Conservation (phyloP, 257 asterid species). For the Cruciata laevipes region DNA sequence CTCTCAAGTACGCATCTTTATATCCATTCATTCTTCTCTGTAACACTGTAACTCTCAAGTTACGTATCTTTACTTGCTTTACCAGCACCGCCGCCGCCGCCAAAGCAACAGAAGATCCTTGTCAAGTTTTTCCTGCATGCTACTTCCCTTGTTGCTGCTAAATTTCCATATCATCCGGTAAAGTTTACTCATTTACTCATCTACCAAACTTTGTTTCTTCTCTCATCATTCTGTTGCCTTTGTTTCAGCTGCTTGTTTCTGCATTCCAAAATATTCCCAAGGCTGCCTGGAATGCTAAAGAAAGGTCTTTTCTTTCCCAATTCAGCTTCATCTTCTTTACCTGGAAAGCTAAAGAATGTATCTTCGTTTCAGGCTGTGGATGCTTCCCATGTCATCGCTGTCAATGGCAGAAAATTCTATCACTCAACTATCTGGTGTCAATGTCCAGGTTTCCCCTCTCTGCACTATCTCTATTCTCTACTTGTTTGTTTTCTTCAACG, state of each 20-base stretch:
- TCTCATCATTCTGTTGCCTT: conserved; percentile 3
- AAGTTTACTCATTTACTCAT: background rate
- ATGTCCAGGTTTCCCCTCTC: conserved; percentile 31
- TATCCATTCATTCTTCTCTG: background rate
- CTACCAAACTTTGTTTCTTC: too few relatives aligned
- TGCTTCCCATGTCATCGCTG: conserved; percentile 70
- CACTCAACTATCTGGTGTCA: conserved; percentile 40
- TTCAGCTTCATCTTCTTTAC: too few relatives aligned
- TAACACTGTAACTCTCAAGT: too few relatives aligned
- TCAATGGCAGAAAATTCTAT: conserved; percentile 62
- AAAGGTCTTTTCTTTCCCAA: conserved; percentile 42
- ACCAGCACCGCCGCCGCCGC: conserved; percentile 8
- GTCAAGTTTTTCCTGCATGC: conserved; percentile 71
- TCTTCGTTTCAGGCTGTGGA: conserved; percentile 56
- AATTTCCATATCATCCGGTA: conserved; percentile 66
- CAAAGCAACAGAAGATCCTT: conserved; percentile 41
- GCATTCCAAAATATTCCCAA: conserved; percentile 65
- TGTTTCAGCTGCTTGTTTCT: conserved; percentile 49
- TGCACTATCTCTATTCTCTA: background rate
- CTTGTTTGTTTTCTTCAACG: too few relatives aligned
- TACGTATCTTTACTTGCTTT: too few relatives aligned
- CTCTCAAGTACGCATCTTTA: background rate
- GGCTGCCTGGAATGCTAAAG: conserved; percentile 79
- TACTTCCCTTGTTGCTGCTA: conserved; percentile 72
- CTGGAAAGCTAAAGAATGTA: too few relatives aligned